Conservation (phyloP, 148 eudicot genomes). For the Camellia sinensis region DNA sequence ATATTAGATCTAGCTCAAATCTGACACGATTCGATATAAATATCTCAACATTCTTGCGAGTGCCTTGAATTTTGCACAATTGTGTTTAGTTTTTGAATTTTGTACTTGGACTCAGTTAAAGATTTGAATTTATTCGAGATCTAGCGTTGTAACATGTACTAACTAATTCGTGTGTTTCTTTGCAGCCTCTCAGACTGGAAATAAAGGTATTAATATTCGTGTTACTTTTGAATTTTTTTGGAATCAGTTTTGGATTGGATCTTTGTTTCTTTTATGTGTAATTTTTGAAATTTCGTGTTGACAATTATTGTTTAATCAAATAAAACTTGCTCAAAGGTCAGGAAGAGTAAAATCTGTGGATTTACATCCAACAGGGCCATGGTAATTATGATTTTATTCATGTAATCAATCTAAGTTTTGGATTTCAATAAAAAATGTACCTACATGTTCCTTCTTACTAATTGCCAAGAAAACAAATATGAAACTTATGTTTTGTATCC, state of each 20-base stretch:
- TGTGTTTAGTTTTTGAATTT: background rate
- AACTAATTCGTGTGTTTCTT: constrained; percentile 18
- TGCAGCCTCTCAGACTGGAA: constrained; percentile 73
- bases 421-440: background rate
- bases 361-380: too few species aligned
- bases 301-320: too few species aligned
- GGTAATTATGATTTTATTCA: too few species aligned
- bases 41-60: background rate
- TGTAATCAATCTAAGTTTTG: background rate
- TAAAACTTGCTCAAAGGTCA: too few species aligned
- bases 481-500: background rate
- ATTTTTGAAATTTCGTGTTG: too few species aligned
- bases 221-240: constrained; percentile 2
- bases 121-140: constrained; percentile 25
- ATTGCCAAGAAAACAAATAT: background rate
- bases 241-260: background rate
- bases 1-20: too few species aligned
- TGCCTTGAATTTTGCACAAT: background rate
- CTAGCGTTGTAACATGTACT: constrained; percentile 20
- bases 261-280: too few species aligned
- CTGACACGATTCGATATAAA: constrained; percentile 26
- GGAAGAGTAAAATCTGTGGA: too few species aligned
- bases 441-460: background rate
- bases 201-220: constrained; percentile 53
- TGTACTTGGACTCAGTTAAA: background rate